Evolutionary conservation across 306 rosid genomes (phyloP).

Genomic region (Rosa persica): DNA sequence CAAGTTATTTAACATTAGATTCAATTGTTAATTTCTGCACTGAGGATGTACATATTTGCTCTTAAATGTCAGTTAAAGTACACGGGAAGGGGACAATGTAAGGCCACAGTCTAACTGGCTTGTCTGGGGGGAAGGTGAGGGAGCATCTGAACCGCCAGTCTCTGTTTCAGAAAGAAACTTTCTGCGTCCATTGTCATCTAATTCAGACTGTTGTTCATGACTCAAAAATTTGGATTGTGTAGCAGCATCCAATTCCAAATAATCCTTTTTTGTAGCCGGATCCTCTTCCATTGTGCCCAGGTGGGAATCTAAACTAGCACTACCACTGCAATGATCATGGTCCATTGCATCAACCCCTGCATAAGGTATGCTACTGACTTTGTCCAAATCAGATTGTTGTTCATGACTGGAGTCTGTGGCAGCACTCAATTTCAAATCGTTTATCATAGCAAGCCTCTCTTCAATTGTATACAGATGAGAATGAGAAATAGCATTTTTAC

Average conservation of each 20-base stretch:
- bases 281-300: conserved; percentile 35
- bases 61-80: conserved; percentile 44
- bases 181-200: conserved; percentile 29
- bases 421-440: conserved; percentile 33
- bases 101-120: conserved; percentile 41
- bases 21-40: conserved; percentile 14
- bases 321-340: conserved; percentile 35
- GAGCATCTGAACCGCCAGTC: conserved; percentile 30
- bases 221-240: conserved; percentile 26
- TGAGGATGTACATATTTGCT: conserved; percentile 15
- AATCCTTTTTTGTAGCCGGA: conserved; percentile 26
- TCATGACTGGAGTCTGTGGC: conserved; percentile 34
- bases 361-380: conserved; percentile 30
- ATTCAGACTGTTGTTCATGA: conserved; percentile 33
- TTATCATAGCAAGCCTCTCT: conserved; percentile 30
- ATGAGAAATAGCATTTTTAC: conserved; percentile 35
- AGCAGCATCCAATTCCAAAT: conserved; percentile 32
- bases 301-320: conserved; percentile 30
- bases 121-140: conserved; percentile 33
- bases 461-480: conserved; percentile 30
- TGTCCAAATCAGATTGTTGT: conserved; percentile 16
- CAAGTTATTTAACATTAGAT: background rate
- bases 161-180: conserved; percentile 28
- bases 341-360: conserved; percentile 41
- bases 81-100: conserved; percentile 51